Conservation (phyloP, 495 filamentous ascomycete species). For the Xylaria cubensis region DNA sequence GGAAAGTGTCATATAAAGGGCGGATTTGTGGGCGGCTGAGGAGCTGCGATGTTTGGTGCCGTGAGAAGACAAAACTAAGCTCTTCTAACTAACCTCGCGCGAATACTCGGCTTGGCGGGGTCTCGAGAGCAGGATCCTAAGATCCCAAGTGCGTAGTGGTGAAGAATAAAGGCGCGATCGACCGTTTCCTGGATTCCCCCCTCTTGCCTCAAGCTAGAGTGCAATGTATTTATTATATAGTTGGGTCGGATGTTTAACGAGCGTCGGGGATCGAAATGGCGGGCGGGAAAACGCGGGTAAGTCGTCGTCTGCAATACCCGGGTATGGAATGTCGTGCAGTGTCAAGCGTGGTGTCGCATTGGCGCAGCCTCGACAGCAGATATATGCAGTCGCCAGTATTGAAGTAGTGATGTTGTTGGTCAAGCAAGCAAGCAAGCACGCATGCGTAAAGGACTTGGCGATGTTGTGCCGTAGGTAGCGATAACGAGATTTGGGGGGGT, state of each 20-base stretch:
- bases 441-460: slow-evolving; percentile 25
- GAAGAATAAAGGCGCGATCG: neutral
- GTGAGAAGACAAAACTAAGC: neutral
- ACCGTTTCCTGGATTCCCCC: neutral
- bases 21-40: neutral
- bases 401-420: neutral
- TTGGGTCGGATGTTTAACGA: slow-evolving; percentile 1
- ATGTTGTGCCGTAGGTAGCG: slow-evolving; percentile 2
- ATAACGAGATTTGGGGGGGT: neutral
- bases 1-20: neutral
- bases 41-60: slow-evolving; percentile 2
- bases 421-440: neutral
- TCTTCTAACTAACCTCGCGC: slow-evolving; percentile 4
- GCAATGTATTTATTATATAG: neutral
- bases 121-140: neutral
- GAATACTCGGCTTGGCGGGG: neutral
- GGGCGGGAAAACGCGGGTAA: neutral
- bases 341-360: neutral
- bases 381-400: slow-evolving; percentile 15
- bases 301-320: neutral
- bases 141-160: neutral
- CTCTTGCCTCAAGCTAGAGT: neutral
- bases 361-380: slow-evolving; percentile 2
- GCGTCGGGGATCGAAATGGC: slow-evolving; percentile 4
- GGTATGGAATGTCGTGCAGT: neutral